These are phyloP conservation scores for Gardenia jasminoides DNA, from an alignment of 257 asterid species.

Conservation along the genomic window DNA sequence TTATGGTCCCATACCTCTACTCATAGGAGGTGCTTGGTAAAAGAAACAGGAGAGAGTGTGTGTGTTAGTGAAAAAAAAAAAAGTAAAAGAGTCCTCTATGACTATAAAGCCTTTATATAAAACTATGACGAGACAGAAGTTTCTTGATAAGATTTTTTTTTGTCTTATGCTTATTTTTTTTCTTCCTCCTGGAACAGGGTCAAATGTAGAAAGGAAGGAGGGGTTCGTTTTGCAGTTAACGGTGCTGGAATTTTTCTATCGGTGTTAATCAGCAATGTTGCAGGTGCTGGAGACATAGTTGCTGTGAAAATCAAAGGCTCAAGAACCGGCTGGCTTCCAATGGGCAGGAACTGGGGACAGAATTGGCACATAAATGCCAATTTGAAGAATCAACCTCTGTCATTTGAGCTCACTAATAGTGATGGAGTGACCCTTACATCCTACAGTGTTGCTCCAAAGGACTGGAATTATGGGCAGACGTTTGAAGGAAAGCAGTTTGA, in stretches of 20 bases:
- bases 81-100: background rate
- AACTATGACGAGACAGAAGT: background rate
- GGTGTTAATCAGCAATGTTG: slow-evolving; percentile 60
- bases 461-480: slow-evolving; percentile 60
- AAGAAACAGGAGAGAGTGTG: background rate
- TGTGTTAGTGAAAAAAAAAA: background rate
- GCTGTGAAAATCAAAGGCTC: slow-evolving; percentile 47
- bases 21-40: background rate
- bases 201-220: slow-evolving; percentile 62
- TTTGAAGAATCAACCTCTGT: slow-evolving; percentile 55
- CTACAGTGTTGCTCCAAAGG: slow-evolving; percentile 48
- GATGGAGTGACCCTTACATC: slow-evolving; percentile 50
- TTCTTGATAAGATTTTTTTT: background rate
- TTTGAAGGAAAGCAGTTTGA: slow-evolving; percentile 64
- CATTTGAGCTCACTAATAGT: slow-evolving; percentile 55
- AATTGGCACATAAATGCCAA: slow-evolving; percentile 59
- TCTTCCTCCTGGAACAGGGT: slow-evolving; percentile 36
- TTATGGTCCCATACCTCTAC: background rate
- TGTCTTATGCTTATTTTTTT: slow-evolving; percentile 3
- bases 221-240: slow-evolving; percentile 45
- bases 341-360: slow-evolving; percentile 81
- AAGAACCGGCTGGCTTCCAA: slow-evolving; percentile 43
- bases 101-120: background rate
- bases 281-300: slow-evolving; percentile 57
- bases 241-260: slow-evolving; percentile 52